These are phyloP conservation scores for Brassica carinata DNA, from an alignment of 345 rosid genomes.

Conservation along the genomic window DNA sequence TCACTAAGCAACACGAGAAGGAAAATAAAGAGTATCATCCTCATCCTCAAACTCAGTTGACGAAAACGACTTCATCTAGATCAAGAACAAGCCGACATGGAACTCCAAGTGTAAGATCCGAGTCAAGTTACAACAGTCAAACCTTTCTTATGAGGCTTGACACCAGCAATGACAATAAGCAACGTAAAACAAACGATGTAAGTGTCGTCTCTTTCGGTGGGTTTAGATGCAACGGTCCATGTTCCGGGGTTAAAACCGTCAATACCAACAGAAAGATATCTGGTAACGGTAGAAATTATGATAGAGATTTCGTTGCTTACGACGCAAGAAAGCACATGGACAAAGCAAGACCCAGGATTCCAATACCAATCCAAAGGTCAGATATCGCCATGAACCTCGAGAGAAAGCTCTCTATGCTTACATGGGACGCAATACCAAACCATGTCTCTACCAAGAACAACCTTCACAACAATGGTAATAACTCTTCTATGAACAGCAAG, in stretches of 20 bases:
- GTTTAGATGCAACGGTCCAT: conserved; percentile 66
- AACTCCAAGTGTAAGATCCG: conserved; percentile 61
- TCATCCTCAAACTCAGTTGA: conserved; percentile 41
- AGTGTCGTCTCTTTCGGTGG: conserved; percentile 58
- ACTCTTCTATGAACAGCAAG: conserved; percentile 38
- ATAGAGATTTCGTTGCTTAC: conserved; percentile 31
- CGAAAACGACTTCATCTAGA: conserved; percentile 47
- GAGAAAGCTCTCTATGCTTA: conserved; percentile 52
- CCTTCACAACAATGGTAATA: conserved; percentile 43
- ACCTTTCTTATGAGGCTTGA: conserved; percentile 46
- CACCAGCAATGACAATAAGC: conserved; percentile 47
- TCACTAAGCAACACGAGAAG: conserved; percentile 32
- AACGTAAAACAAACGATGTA: conserved; percentile 37
- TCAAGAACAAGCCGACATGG: conserved; percentile 46
- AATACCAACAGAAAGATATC: conserved; percentile 45
- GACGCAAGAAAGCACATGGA: conserved; percentile 37
- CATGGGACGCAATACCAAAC: conserved; percentile 52
- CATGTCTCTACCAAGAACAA: conserved; percentile 34
- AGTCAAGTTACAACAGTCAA: conserved; percentile 74
- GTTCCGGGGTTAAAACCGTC: conserved; percentile 59
- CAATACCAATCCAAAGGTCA: conserved; percentile 57
- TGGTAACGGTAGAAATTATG: conserved; percentile 16
- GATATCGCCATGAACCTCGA: conserved; percentile 45
- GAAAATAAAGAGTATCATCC: conserved; percentile 19
- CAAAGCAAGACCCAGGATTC: conserved; percentile 37